These are phyloP conservation scores for Leucosporidium creatinivorum DNA, from an alignment of 768 basidiomycete species.

Conservation along the genomic window DNA sequence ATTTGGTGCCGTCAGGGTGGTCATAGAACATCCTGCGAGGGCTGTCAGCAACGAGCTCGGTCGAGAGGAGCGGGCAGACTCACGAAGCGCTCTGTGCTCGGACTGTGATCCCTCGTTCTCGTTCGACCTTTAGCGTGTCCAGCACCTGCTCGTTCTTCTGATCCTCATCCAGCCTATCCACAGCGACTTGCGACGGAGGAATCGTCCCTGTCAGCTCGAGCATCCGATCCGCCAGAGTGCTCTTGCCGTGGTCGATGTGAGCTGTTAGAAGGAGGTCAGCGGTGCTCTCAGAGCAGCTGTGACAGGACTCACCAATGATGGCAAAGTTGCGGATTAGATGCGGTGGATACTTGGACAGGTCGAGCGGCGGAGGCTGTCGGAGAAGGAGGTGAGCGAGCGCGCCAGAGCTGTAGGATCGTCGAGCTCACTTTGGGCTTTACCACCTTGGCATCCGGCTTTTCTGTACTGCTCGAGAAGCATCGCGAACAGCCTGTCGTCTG, in stretches of 20 bases:
- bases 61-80: background rate
- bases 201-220: constrained; percentile 81
- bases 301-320: constrained; percentile 59
- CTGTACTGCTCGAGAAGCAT: no score
- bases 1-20: constrained; percentile 48
- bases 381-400: no score
- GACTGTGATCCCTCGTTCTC: constrained; percentile 94
- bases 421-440: no score
- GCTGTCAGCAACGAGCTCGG: background rate
- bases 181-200: constrained; percentile 8
- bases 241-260: constrained; percentile 76
- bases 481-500: no score
- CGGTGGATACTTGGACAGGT: no score
- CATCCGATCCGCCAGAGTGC: constrained; percentile 41
- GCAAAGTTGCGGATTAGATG: constrained; percentile 61
- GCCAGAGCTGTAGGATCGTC: no score
- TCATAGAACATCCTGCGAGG: constrained; percentile 66
- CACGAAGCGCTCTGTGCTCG: constrained; percentile 93
- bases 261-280: background rate
- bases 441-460: no score
- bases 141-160: constrained; percentile 76
- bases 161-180: constrained; percentile 49
- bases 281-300: background rate
- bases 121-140: constrained; percentile 92
- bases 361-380: no score